Percentiles rank a stretch among this genome's conserved stretches.
phyloP scores from a whole-genome alignment of 805 yeast species.

The Peterozyma xylosa region DNA sequence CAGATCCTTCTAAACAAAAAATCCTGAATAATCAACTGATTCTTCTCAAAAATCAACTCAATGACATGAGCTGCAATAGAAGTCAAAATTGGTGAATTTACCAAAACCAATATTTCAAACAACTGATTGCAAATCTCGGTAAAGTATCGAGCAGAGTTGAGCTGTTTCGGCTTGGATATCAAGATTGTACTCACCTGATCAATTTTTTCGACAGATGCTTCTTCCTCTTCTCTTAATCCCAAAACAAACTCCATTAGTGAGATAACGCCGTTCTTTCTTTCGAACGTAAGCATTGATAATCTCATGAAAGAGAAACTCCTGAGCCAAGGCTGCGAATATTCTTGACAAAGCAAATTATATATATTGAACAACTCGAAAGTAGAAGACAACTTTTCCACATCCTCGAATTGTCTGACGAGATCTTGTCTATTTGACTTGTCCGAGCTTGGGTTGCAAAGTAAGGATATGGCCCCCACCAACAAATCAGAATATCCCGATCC shows the following conservation, averaged over 20 bases:
- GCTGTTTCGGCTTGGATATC: conserved; percentile 46
- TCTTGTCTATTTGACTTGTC: conserved; percentile 1
- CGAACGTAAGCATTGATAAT: conserved; percentile 46
- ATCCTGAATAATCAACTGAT: conserved; percentile 44
- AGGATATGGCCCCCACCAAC: conserved; percentile 37
- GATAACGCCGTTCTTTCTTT: conserved; percentile 57
- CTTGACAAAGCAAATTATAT: conserved; percentile 50
- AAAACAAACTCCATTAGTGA: conserved; percentile 69
- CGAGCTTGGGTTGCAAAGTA: conserved; percentile 27
- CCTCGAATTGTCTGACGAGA: conserved; percentile 10
- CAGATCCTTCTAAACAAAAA: conserved; percentile 49
- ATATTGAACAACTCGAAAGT: conserved; percentile 61
- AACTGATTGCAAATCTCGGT: conserved; percentile 55
- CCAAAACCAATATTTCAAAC: conserved; percentile 45
- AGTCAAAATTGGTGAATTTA: conserved; percentile 54
- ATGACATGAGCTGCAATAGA: conserved; percentile 51
- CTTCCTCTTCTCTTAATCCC: conserved; percentile 71
- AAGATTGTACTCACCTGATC: conserved; percentile 62
- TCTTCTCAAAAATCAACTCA: conserved; percentile 41
- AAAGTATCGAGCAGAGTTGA: conserved; percentile 45
- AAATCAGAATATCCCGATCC: conserved; percentile 67
- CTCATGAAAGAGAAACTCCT: conserved; percentile 36
- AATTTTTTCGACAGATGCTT: conserved; percentile 56
- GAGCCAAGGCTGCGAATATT: conserved; percentile 39
- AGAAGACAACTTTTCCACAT: conserved; percentile 38